Conservation (phyloP, 176 grass and related monocot species). For the Chloris gayana region DNA sequence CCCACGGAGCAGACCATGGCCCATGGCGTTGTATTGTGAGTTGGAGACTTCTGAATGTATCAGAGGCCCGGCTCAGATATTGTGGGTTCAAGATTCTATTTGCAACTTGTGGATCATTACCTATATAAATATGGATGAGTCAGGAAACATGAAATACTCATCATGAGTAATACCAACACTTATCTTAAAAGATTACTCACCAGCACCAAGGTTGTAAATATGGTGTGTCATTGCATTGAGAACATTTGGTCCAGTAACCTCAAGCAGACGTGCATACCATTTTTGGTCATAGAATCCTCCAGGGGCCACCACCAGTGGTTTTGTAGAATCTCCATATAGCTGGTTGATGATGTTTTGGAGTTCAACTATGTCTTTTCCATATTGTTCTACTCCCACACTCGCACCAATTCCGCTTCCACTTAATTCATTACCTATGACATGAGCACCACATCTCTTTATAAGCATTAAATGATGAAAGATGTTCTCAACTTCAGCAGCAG, state of each 20-base stretch:
- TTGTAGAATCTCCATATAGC: conserved; percentile 55
- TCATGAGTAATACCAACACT: not conserved
- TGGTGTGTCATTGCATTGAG: conserved; percentile 86
- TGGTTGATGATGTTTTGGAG: conserved; percentile 64
- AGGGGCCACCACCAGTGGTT: conserved; percentile 78
- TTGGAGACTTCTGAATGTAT: conserved; percentile 88
- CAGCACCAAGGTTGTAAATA: conserved; percentile 96
- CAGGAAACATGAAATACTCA: not conserved
- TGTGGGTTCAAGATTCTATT: conserved; percentile 76
- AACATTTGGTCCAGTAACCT: conserved; percentile 63
- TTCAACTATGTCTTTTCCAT: conserved; percentile 72
- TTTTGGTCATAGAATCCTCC: conserved; percentile 87
- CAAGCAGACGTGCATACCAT: conserved; percentile 81
- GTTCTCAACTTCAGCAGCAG: not conserved
- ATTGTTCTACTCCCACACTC: conserved; percentile 76
- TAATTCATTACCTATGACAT: conserved; percentile 83
- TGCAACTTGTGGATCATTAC: conserved; percentile 73
- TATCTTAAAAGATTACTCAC: conserved; percentile 48
- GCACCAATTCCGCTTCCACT: conserved; percentile 85
- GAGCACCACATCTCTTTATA: conserved; percentile 9
- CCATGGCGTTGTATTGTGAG: conserved; percentile 76
- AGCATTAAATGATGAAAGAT: conserved; percentile 26
- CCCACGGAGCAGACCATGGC: conserved; percentile 85
- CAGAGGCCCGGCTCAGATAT: conserved; percentile 55
- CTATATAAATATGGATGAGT: conserved; percentile 43